Conservation (phyloP, 179 eudicot genomes). For the Carnegiea gigantea region DNA sequence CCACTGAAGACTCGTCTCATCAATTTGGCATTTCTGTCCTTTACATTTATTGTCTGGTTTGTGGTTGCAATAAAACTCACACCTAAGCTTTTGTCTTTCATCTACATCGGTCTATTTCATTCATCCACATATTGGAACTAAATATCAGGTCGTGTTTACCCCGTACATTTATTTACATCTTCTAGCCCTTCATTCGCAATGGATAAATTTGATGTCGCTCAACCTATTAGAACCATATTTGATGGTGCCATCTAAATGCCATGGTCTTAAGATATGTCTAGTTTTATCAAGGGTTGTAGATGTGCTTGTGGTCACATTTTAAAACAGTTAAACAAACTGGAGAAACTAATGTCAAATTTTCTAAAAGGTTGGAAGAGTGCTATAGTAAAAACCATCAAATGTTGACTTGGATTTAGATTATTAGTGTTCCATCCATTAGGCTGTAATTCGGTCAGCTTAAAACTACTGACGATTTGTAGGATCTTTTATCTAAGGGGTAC, state of each 20-base stretch:
- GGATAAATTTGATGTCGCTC: background rate
- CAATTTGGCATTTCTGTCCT: too few species aligned
- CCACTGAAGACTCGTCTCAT: too few species aligned
- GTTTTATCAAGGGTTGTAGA: slow-evolving; percentile 5
- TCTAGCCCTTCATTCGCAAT: background rate
- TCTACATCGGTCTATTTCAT: too few species aligned
- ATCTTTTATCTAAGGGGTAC: background rate
- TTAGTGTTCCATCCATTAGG: background rate
- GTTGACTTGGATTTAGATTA: slow-evolving; percentile 12
- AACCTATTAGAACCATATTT: background rate
- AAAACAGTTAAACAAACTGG: background rate
- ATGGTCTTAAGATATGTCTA: slow-evolving; percentile 10
- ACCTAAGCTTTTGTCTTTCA: too few species aligned
- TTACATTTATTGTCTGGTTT: too few species aligned
- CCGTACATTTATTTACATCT: too few species aligned
- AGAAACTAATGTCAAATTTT: background rate
- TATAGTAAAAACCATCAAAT: slow-evolving; percentile 16
- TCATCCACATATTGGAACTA: too few species aligned
- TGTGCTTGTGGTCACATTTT: too few species aligned
- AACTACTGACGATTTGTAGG: slow-evolving; percentile 3
- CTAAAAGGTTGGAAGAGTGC: background rate
- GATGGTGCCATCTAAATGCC: background rate
- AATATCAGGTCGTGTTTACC: too few species aligned
- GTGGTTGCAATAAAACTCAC: too few species aligned
- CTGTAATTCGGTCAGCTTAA: slow-evolving; percentile 5